Evolutionary conservation across 257 asterid genomes (phyloP).

Genomic region (Petunia secreta): DNA sequence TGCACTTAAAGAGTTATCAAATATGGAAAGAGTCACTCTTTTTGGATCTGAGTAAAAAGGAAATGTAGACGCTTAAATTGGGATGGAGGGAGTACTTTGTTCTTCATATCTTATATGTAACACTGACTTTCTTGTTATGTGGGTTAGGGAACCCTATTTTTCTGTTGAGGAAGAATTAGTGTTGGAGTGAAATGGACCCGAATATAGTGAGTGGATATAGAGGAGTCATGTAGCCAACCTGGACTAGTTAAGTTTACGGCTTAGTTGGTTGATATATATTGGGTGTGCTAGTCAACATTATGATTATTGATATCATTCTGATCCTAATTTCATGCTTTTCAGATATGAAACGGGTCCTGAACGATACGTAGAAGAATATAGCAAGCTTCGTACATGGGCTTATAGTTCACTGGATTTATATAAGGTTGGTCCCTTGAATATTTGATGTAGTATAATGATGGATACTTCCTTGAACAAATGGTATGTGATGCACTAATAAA

Average conservation of each 20-base stretch:
- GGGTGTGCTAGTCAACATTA: not conserved
- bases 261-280: not conserved
- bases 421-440: constrained; percentile 55
- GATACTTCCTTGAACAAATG: constrained; percentile 2
- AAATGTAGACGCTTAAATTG: no score
- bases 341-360: constrained; percentile 72
- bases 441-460: constrained; percentile 12
- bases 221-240: not conserved
- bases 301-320: constrained; percentile 3
- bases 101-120: not conserved
- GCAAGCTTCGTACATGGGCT: constrained; percentile 95
- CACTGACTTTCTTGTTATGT: not conserved
- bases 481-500: not conserved
- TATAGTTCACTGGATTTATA: constrained; percentile 88
- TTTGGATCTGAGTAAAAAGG: no score
- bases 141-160: not conserved
- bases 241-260: not conserved
- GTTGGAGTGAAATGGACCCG: not conserved
- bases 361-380: constrained; percentile 84
- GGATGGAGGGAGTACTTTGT: no score
- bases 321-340: constrained; percentile 33
- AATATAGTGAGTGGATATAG: not conserved
- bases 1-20: no score
- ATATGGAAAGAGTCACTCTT: no score
- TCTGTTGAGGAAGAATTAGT: not conserved